A percentile compares a stretch with the other conserved stretches of the same genome.
phyloP scores from a whole-genome alignment of 2,329 filamentous ascomycete genomes.

The Stachybotrys echinatus region DNA sequence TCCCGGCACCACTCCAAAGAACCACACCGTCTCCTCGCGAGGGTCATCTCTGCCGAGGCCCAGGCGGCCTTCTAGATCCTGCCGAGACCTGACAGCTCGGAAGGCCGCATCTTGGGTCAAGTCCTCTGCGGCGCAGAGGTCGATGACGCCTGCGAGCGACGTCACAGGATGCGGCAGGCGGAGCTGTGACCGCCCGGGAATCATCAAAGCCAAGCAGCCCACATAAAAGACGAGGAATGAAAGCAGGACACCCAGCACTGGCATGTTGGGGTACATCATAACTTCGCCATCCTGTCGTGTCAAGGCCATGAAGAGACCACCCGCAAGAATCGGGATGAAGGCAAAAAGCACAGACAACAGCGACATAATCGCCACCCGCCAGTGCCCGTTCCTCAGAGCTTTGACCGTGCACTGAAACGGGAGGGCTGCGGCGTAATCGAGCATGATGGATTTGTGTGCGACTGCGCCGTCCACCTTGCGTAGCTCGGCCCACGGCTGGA shows the following conservation, averaged over 20 bases:
- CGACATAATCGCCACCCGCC: conserved; percentile 57
- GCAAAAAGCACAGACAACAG: conserved; percentile 54
- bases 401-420: conserved; percentile 55
- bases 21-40: conserved; percentile 47
- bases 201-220: conserved; percentile 53
- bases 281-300: conserved; percentile 48
- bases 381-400: conserved; percentile 58
- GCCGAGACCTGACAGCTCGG: conserved; percentile 58
- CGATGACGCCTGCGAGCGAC: conserved; percentile 71
- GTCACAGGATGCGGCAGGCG: conserved; percentile 68
- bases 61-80: conserved; percentile 64
- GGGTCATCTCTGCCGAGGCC: conserved; percentile 43
- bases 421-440: conserved; percentile 64
- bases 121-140: conserved; percentile 69
- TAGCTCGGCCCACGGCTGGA: conserved; percentile 67
- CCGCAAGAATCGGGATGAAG: conserved; percentile 61
- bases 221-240: conserved; percentile 67
- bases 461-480: conserved; percentile 49
- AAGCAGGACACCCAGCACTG: conserved; percentile 69
- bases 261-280: conserved; percentile 66
- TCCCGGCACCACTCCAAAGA: conserved; percentile 37
- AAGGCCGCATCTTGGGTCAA: conserved; percentile 71
- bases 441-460: conserved; percentile 59
- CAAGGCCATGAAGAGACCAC: conserved; percentile 70
- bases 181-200: conserved; percentile 55